A percentile compares a stretch with the other conserved stretches of the same genome.
These are phyloP conservation scores for Hyaloperonospora brassicae DNA, from an alignment of 352 stramenopile genomes.

Conservation along the genomic window DNA sequence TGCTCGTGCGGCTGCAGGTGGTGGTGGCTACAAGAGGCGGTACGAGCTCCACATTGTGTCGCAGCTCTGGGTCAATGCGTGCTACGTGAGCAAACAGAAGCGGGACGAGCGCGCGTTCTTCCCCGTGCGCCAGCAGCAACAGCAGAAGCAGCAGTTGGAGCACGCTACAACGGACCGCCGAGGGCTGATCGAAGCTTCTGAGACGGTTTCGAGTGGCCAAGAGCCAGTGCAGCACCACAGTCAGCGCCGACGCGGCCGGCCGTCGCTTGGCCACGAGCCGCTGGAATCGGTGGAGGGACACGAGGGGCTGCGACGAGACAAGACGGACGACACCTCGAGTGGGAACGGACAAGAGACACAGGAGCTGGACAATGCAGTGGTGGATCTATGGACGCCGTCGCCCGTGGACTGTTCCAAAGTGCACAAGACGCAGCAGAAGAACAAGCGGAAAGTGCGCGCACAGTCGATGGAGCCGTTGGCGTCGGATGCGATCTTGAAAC, in stretches of 20 bases:
- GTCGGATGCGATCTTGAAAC: slow-evolving; percentile 52
- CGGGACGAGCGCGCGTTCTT: slow-evolving; percentile 74
- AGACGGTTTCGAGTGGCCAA: too few species aligned
- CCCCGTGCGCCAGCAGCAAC: slow-evolving; percentile 44
- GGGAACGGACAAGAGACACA: slow-evolving; percentile 1
- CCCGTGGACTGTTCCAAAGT: slow-evolving; percentile 10
- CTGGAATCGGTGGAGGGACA: too few species aligned
- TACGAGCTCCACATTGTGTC: slow-evolving; percentile 66
- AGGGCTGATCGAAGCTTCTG: too few species aligned
- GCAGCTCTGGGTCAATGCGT: slow-evolving; percentile 79
- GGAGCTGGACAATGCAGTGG: neutral
- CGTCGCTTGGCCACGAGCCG: too few species aligned
- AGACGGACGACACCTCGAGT: slow-evolving; percentile 1
- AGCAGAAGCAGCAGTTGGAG: too few species aligned
- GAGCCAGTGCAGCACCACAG: too few species aligned
- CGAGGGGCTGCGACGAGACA: too few species aligned
- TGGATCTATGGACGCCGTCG: slow-evolving; percentile 6
- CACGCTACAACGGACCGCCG: too few species aligned
- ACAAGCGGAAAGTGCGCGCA: slow-evolving; percentile 37
- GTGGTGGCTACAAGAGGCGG: slow-evolving; percentile 1
- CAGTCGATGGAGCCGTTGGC: slow-evolving; percentile 64
- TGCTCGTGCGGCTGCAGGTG: slow-evolving; percentile 13
- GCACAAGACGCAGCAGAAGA: slow-evolving; percentile 12
- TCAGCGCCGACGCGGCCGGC: slow-evolving; percentile 1
- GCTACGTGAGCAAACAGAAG: slow-evolving; percentile 56